These are phyloP conservation scores for Cladophialophora psammophila DNA, from an alignment of 2,329 filamentous ascomycete genomes.

Conservation along the genomic window DNA sequence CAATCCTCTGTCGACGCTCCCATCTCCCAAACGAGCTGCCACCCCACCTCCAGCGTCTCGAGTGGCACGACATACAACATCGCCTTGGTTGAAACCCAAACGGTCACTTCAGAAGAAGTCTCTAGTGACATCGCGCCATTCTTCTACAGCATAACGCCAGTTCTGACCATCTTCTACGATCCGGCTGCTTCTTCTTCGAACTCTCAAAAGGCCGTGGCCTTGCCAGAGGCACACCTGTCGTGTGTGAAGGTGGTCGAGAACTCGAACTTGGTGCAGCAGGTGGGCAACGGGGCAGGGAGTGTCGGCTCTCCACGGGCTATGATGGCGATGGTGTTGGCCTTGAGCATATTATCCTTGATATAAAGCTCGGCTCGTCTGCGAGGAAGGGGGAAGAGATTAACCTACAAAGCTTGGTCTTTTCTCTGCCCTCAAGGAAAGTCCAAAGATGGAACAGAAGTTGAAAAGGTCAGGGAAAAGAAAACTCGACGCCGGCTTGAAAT, in stretches of 20 bases:
- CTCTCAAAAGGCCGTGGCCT: not conserved
- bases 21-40: conserved; percentile 23
- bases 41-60: conserved; percentile 23
- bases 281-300: conserved; percentile 9
- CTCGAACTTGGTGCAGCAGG: conserved; percentile 10
- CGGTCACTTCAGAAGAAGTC: conserved; percentile 26
- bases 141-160: conserved; percentile 30
- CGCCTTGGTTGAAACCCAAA: conserved; percentile 29
- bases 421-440: not conserved
- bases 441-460: not conserved
- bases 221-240: conserved; percentile 27
- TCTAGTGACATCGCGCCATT: conserved; percentile 31
- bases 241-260: conserved; percentile 33
- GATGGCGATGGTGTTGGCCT: not conserved
- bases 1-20: conserved; percentile 8
- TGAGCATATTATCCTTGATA: not conserved
- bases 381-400: not conserved
- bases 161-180: conserved; percentile 30
- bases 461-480: not conserved
- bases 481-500: not conserved
- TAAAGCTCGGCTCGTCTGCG: not conserved
- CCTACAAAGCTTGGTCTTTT: not conserved
- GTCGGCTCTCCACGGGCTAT: not conserved
- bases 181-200: not conserved
- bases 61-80: conserved; percentile 25